Conservation (phyloP, 345 rosid genomes). For the Dovyalis caffra region DNA sequence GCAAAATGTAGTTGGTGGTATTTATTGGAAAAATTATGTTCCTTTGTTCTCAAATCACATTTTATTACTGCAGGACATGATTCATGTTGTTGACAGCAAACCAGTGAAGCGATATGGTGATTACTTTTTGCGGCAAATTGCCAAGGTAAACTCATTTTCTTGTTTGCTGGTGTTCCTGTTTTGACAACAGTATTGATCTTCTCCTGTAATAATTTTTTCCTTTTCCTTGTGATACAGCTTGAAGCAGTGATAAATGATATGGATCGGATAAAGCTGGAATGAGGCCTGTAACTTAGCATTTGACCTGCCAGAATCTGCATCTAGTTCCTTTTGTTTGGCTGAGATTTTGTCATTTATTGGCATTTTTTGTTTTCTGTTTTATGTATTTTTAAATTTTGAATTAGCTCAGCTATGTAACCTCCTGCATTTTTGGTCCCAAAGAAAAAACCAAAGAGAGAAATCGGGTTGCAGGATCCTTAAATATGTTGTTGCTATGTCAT, state of each 20-base stretch:
- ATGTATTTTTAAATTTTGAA: background rate
- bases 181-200: background rate
- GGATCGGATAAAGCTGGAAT: constrained; percentile 80
- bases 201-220: background rate
- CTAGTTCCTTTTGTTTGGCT: background rate
- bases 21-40: background rate
- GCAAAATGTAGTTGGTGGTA: background rate
- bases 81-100: constrained; percentile 74
- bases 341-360: constrained; percentile 1
- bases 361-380: background rate
- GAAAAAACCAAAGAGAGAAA: too few relatives aligned
- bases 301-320: background rate
- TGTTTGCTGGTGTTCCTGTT: too few relatives aligned
- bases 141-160: constrained; percentile 49
- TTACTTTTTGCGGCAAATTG: constrained; percentile 90
- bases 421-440: too few relatives aligned
- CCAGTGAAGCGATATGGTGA: constrained; percentile 75
- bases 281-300: constrained; percentile 14
- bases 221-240: constrained; percentile 45
- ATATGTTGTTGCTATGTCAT: background rate
- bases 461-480: background rate
- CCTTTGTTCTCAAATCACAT: background rate
- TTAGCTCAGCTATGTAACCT: background rate
- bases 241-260: constrained; percentile 82
- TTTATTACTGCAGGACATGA: constrained; percentile 67